Percentiles rank a stretch among this genome's conserved stretches.
Conservation (phyloP, 2,329 filamentous ascomycete genomes). For the Coniochaeta sp. region DNA sequence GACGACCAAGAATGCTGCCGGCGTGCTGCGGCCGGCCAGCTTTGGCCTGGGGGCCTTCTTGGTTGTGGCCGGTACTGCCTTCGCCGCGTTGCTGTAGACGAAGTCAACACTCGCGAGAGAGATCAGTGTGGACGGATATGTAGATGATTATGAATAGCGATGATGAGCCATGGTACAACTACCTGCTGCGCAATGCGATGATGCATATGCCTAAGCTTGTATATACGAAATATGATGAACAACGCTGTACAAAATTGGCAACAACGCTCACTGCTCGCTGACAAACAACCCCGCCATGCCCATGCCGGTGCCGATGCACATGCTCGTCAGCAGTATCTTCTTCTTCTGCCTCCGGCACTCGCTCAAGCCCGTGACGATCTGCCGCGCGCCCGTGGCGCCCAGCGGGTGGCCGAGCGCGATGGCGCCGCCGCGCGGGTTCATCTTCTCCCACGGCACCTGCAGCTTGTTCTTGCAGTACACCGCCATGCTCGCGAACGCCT, state of each 20-base stretch:
- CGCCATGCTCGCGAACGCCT: slow-evolving; percentile 96
- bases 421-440: slow-evolving; percentile 75
- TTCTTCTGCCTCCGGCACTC: slow-evolving; percentile 79
- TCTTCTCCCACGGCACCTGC: slow-evolving; percentile 64
- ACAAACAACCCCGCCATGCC: slow-evolving; percentile 63
- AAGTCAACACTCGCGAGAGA: too few relatives aligned
- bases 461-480: slow-evolving; percentile 81
- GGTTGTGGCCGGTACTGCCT: not conserved
- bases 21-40: not conserved
- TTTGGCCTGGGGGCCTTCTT: not conserved
- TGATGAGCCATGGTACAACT: not conserved
- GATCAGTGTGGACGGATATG: not conserved
- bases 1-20: not conserved
- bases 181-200: not conserved
- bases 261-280: slow-evolving; percentile 36
- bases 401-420: slow-evolving; percentile 79
- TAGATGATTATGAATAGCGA: not conserved
- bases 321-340: slow-evolving; percentile 86
- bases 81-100: not conserved
- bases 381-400: slow-evolving; percentile 69
- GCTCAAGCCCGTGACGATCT: slow-evolving; percentile 84
- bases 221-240: not conserved
- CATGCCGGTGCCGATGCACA: slow-evolving; percentile 71
- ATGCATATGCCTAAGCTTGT: not conserved
- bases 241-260: not conserved